These are phyloP conservation scores for Miamiensis avidus DNA, from an alignment of 169 alveolate genomes.

Conservation along the genomic window DNA sequence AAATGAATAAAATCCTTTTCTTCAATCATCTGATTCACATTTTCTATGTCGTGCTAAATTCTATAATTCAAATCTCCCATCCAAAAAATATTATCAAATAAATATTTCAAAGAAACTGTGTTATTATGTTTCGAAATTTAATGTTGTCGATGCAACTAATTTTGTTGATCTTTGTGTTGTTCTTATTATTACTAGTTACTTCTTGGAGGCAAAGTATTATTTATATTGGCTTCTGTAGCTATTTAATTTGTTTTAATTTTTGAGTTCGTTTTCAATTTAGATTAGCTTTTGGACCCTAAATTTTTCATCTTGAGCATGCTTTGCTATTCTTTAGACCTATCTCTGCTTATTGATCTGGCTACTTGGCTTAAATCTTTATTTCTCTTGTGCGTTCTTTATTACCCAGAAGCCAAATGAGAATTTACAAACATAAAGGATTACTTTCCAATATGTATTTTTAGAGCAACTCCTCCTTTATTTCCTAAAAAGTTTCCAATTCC, in stretches of 20 bases:
- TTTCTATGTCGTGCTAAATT: slow-evolving; percentile 28
- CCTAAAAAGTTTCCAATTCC: slow-evolving; percentile 68
- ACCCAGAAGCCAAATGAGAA: slow-evolving; percentile 52
- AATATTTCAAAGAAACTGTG: too few relatives aligned
- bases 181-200: slow-evolving; percentile 1
- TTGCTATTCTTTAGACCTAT: neutral
- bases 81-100: slow-evolving; percentile 53
- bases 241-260: neutral
- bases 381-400: slow-evolving; percentile 31
- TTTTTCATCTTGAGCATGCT: too few relatives aligned
- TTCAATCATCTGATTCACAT: slow-evolving; percentile 34
- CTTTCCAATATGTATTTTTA: slow-evolving; percentile 53
- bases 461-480: slow-evolving; percentile 78
- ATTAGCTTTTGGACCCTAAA: too few relatives aligned
- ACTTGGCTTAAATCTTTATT: slow-evolving; percentile 24
- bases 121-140: neutral
- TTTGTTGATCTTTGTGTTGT: neutral
- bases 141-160: neutral
- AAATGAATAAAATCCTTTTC: slow-evolving; percentile 23
- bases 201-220: slow-evolving; percentile 5
- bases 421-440: slow-evolving; percentile 46
- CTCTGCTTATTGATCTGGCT: neutral
- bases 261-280: neutral
- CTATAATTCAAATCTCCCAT: slow-evolving; percentile 59
- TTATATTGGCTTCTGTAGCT: neutral